These are phyloP conservation scores for Podosphaera fusca DNA, from an alignment of 2,329 filamentous ascomycete species.

Conservation along the genomic window DNA sequence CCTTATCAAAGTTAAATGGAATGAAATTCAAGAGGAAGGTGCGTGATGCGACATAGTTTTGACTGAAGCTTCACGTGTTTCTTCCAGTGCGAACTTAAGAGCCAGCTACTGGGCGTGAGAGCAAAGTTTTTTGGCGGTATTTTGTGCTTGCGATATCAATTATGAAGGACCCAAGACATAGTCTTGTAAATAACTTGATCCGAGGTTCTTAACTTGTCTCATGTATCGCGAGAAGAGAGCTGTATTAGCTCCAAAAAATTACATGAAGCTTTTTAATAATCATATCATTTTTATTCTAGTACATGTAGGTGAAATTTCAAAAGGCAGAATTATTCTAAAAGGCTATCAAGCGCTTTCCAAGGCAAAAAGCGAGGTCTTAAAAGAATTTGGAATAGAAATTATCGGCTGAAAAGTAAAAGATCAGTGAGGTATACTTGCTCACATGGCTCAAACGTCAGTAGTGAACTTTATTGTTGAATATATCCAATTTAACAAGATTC, in stretches of 20 bases:
- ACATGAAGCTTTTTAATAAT: not conserved
- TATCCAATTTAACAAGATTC: not conserved
- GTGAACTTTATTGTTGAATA: too few species aligned
- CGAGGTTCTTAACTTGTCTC: not conserved
- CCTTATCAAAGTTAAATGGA: not conserved
- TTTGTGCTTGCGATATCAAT: not conserved
- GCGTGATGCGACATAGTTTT: not conserved
- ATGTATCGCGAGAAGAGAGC: not conserved
- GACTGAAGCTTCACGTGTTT: not conserved
- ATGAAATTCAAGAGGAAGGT: not conserved
- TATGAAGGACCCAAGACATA: not conserved
- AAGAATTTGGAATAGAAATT: too few species aligned
- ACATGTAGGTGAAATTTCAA: too few species aligned
- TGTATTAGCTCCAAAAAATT: not conserved
- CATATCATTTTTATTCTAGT: too few species aligned
- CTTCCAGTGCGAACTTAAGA: not conserved
- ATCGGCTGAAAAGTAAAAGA: not conserved
- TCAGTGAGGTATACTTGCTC: too few species aligned
- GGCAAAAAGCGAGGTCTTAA: not conserved
- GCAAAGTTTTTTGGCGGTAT: not conserved
- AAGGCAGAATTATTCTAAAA: too few species aligned
- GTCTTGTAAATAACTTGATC: not conserved
- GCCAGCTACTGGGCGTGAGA: not conserved
- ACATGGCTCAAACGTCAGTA: too few species aligned
- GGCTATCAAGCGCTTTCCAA: not conserved